Evolutionary conservation across 176 grass and related monocot species (phyloP).

Genomic region (Musa schizocarpa): DNA sequence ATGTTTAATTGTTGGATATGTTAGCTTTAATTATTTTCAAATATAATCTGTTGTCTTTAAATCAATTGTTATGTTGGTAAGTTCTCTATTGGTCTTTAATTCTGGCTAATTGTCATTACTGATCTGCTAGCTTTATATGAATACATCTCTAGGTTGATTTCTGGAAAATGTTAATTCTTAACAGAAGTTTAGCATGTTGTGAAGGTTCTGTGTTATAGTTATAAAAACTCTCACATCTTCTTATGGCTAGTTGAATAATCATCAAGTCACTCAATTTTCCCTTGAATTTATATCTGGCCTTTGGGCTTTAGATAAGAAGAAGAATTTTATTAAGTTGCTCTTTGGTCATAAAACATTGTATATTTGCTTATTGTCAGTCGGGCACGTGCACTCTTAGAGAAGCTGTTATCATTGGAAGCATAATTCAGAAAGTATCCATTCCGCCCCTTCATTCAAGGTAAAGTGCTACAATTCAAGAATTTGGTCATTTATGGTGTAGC

Average conservation of each 20-base stretch:
- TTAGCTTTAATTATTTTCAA: background rate
- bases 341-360: background rate
- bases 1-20: too few species aligned
- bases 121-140: background rate
- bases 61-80: background rate
- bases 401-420: slow-evolving; percentile 96
- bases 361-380: slow-evolving; percentile 36
- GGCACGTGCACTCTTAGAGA: slow-evolving; percentile 70
- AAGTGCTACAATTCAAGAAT: background rate
- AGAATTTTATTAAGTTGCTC: background rate
- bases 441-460: slow-evolving; percentile 81
- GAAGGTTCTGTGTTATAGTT: background rate
- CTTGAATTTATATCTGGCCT: background rate
- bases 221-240: background rate
- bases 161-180: too few species aligned
- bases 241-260: background rate
- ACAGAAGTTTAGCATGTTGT: background rate
- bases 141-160: background rate
- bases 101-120: background rate
- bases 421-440: slow-evolving; percentile 85
- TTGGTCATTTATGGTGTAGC: background rate
- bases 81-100: background rate
- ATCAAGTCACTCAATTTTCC: background rate
- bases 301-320: too few species aligned
- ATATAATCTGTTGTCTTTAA: background rate